These are phyloP conservation scores for Populus pruinosa DNA, from an alignment of 345 rosid species.

Conservation along the genomic window DNA sequence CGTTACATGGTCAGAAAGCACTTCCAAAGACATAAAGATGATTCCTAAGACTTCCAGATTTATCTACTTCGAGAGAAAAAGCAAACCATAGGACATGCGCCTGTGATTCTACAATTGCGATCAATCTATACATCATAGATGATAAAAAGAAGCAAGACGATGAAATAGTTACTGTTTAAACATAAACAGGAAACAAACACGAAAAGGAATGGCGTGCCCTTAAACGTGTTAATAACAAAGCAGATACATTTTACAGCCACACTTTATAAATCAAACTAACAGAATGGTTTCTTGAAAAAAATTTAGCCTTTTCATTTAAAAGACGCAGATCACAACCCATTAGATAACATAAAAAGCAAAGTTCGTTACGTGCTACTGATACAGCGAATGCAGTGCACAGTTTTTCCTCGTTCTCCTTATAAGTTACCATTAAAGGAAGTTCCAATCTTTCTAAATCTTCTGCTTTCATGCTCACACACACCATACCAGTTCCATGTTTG, in stretches of 20 bases:
- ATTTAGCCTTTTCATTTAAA: neutral
- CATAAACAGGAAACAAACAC: neutral
- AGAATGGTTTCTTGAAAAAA: neutral
- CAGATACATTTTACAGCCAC: neutral
- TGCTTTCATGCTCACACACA: constrained; percentile 83
- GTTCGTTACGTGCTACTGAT: constrained; percentile 56
- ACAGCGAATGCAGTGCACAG: constrained; percentile 82
- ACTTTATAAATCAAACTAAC: neutral
- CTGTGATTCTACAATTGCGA: neutral
- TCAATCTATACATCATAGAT: neutral
- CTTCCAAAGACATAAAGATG: neutral
- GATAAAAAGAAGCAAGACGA: neutral
- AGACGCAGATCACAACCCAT: neutral
- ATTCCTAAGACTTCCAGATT: neutral
- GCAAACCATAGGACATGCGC: neutral
- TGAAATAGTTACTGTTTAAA: neutral
- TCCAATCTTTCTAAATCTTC: constrained; percentile 76
- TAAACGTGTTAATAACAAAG: neutral
- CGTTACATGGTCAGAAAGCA: neutral
- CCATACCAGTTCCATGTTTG: constrained; percentile 89
- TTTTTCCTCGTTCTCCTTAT: constrained; percentile 75
- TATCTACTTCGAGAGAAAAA: neutral
- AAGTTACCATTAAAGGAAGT: constrained; percentile 77
- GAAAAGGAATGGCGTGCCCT: neutral
- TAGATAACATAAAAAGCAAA: neutral